Base-by-base conservation (phyloP, 352 stramenopile species). In the Phytophthora tentaculata region DNA sequence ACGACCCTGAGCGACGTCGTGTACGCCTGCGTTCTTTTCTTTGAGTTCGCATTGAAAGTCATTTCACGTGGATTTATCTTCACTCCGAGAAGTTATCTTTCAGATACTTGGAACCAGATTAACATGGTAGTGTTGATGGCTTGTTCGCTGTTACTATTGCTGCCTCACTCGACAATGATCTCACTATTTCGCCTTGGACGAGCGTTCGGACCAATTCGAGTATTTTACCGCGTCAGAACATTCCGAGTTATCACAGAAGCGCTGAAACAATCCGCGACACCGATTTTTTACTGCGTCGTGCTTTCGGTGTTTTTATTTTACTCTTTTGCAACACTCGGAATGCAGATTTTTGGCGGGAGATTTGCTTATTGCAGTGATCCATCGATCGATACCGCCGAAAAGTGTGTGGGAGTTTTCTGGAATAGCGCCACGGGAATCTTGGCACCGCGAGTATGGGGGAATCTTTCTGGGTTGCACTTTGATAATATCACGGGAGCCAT, bases 31-130 rank as follows among this genome's bases (percentile, higher is more conserved):
- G 78, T 94, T 16, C 60, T 96, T 14, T 73, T 92, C 14, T 93
- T 95, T 43, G 89, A 96, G 68, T 95, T 96, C 51, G 66, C 70
- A 3, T 84, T 94, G 65, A 96, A 96, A 58, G 88, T 96, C 19
- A 77, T 96, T 2, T 82, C 86, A 0, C 84, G 84, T 0, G 89
- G 89, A 1, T 91, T 95, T 26, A 48, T 93, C n/a, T 82, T 94
- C 43, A 94, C 88, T 2, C 81, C 85, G 0, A 83, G 87, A 41
- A 90, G 82, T 43, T 96, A 96, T 67, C 67, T 96, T 12, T 94
- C 87, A 13, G 81, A 92, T 28, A 78, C 78, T 17, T 92, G 84
- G 80, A 96, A 96, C 41, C 85, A 94, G 41, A 78, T 96, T 35
- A 95, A 96, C 62, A 83, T 95, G 74, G 64, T 94, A 14, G 88